A percentile compares a stretch with the other conserved stretches of the same genome.
Evolutionary conservation across 345 rosid genomes (phyloP).

Genomic region (Bruguiera gymnorhiza): DNA sequence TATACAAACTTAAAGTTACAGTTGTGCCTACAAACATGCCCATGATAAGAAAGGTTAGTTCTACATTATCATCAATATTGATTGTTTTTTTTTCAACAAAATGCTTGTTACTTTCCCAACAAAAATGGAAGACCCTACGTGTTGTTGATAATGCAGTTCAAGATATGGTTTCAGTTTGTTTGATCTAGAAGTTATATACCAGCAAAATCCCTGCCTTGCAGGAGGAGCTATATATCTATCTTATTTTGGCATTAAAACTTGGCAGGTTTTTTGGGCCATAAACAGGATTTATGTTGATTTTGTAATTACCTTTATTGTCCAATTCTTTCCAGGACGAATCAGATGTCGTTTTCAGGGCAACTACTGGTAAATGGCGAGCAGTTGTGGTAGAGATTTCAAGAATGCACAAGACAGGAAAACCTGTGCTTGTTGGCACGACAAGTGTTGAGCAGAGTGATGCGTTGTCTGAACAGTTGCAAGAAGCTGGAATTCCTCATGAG

Average conservation of each 20-base stretch:
- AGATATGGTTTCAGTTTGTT: not conserved
- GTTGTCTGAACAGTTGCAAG: conserved; percentile 70
- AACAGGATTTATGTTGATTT: not conserved
- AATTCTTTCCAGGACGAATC: conserved; percentile 79
- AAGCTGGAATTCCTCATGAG: conserved; percentile 92
- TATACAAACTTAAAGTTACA: conserved; percentile 93
- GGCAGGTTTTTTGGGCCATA: not conserved
- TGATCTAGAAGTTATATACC: not conserved
- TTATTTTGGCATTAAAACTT: not conserved
- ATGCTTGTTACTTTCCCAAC: conserved; percentile 9
- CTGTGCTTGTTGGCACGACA: conserved; percentile 96
- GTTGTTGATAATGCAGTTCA: conserved; percentile 1
- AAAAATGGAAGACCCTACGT: conserved; percentile 1
- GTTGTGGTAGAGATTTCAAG: conserved; percentile 94
- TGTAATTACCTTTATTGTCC: conserved; percentile 7
- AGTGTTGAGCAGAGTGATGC: conserved; percentile 99
- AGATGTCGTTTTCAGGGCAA: conserved; percentile 92
- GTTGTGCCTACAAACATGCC: conserved; percentile 96
- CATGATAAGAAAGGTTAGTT: conserved; percentile 89
- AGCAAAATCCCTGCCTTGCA: not conserved
- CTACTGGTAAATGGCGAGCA: conserved; percentile 88
- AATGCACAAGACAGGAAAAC: conserved; percentile 88
- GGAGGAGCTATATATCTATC: not conserved
- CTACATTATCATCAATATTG: conserved; percentile 2
- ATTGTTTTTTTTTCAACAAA: not conserved